Base-by-base conservation (phyloP, 106 monocot genomes). In the Dendrobium catenatum region DNA sequence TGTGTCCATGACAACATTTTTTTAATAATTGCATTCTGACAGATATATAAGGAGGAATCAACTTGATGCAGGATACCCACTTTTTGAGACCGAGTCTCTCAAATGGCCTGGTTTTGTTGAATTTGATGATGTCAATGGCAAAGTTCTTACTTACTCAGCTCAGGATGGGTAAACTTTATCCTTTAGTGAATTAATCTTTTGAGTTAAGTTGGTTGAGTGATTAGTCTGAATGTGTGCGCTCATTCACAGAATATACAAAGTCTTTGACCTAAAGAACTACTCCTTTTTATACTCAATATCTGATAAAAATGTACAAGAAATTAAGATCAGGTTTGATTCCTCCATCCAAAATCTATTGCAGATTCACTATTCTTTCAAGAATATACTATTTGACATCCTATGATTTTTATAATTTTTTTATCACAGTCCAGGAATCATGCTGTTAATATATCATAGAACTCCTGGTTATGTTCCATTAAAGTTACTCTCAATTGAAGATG, bases 21-120 rank as follows among this genome's bases (percentile, higher is more conserved):
- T 8, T 49, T 76, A 37, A 76, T 76, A 27, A 7, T 49, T 76
- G 49, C 27, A 49, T 76, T 85, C 33, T 84, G 49, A 6, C 89
- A 94, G 95, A 80, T 95, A 95, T 79, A 95, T 95, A 42, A 85
- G 90, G 82, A 88, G 92, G 82, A 95, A 95, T 75, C 86, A 89
- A 64, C 83, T 95, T 76, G 89, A 95, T 85, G 92, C 95, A 74
- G 95, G 95, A 68, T 92, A 80, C 78, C 86, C 95, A 58, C 92
- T 95, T 79, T 95, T 95, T 83, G 92, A 92, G 88, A 87, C 90
- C 3, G 92, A 95, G 55, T 95, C 94, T 24, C 90, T 95, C 3
- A 95, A 95, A 43, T 95, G 94, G 94, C 94, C 94, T 55, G 95
- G 95, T 83, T 95, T 95, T 86, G 95, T 95, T 5, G 95, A 95